Base-by-base conservation (phyloP, 2,329 filamentous ascomycete species). In the Pseudogymnoascus sp. region DNA sequence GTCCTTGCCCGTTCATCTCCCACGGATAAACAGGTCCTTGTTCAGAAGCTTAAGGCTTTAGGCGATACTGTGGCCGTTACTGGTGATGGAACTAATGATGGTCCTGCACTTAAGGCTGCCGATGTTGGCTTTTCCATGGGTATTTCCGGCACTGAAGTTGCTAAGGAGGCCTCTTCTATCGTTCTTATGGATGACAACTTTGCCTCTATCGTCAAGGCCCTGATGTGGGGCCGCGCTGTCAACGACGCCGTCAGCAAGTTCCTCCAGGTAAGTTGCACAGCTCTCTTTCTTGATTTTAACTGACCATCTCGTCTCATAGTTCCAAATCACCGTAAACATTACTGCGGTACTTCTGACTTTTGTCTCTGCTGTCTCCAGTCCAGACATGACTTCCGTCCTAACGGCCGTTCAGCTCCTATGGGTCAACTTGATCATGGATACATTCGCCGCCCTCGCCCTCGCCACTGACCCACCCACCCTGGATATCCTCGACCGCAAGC, bases 181-280 rank as follows among this genome's bases (percentile, higher is more conserved):
- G 91, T 93, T 69, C 80, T 93, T 12, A 92, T 93, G 89, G 90
- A 93, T 72, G 90, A 93, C 75, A 93, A 93, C 77, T 93, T 93
- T 75, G 83, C 86, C 28, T 92, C 89, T n/a, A 93, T 93, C 65
- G 88, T 93, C 67, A 91, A 91, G 75, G 90, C 90, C 12, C 80
- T 93, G 68, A 88, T 89, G 69, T 93, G 90, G 90, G 90, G 90
- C 60, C 84, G 88, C 25, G 86, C 88, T 36, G 88, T 91, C 69
- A 90, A 90, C 70, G 88, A 91, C 71, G 86, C 88, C 1, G 88
- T 90, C 69, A 90, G 90, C 78, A 87, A 88, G 66, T 91, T 91
- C 75, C 78, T 91, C 61, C 78, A 78, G 71, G 38, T 42, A 42
- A 18, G 38, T 18, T 42, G n/a, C 16, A 31, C 53, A 36, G 25